Evolutionary conservation across 2,329 filamentous ascomycete genomes (phyloP).

Genomic region (Penicillium olsonii): DNA sequence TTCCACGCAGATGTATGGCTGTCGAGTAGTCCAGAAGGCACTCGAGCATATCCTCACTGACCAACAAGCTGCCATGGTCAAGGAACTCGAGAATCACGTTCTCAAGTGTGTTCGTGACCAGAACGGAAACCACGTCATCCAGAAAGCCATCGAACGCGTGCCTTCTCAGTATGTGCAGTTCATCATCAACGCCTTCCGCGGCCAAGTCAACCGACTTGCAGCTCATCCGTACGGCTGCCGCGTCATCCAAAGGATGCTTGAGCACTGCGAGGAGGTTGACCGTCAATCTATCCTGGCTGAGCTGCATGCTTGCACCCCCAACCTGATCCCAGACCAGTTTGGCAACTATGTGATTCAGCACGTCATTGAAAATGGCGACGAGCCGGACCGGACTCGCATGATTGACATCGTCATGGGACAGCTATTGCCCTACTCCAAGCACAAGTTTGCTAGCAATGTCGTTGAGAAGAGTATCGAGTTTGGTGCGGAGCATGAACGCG

Average conservation of each 20-base stretch:
- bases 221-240: conserved; percentile 85
- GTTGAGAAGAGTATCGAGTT: conserved; percentile 87
- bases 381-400: conserved; percentile 71
- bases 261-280: conserved; percentile 73
- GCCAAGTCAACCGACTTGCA: conserved; percentile 72
- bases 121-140: conserved; percentile 95
- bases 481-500: conserved; percentile 69
- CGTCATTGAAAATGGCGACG: conserved; percentile 75
- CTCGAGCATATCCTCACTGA: conserved; percentile 89
- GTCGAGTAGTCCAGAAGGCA: conserved; percentile 94
- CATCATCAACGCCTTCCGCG: conserved; percentile 77
- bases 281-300: conserved; percentile 74
- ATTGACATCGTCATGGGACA: conserved; percentile 72
- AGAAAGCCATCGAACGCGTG: conserved; percentile 84
- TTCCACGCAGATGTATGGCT: conserved; percentile 88
- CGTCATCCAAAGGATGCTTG: conserved; percentile 88
- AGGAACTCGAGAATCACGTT: conserved; percentile 77
- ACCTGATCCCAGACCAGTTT: conserved; percentile 81
- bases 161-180: conserved; percentile 78
- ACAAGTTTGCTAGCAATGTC: conserved; percentile 97
- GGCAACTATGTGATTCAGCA: conserved; percentile 98
- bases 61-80: conserved; percentile 80
- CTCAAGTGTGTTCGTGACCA: conserved; percentile 78
- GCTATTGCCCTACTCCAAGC: conserved; percentile 77
- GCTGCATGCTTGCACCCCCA: conserved; percentile 69